Evolutionary conservation across 192 early-diverging fungal species (phyloP), one percentile per base, ranked within the genome.

Genomic region (Gigaspora rosea): DNA sequence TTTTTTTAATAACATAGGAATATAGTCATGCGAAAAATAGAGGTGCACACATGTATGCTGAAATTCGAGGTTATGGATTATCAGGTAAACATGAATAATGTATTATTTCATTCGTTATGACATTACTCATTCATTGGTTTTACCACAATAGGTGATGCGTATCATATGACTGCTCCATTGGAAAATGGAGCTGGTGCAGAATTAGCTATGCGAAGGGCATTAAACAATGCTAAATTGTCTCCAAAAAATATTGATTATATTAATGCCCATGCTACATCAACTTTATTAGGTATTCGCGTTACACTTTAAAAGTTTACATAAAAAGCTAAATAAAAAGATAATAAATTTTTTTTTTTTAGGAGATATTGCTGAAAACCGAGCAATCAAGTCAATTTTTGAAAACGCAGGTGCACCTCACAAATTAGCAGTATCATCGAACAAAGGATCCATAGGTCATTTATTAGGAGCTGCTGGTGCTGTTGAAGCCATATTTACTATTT

Each of bases 211-310:
- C 78, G 79, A 47, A 82, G 93, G 4, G 95, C 96, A 2, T 74
- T 98, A 47, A 83, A 86, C 50, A 76, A 82, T 12, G 92, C 92
- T 1, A 82, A 86, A 2, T 75, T 94, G 68, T 65, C 75, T 3
- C 84, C 91, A 0, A 80, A 80, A 13, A 90, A 91, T 62, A 83
- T 98, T 32, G 91, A 90, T 57, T 97, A 98, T 80, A 81, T 98
- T 20, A 98, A 98, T 83, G 95, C 95, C 0, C 97, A 98, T 80
- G 97, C 97, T 3, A 98, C 96, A 0, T 92, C 92, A 11, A 98
- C 97, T 5, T 82, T 88, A 49, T 80, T 91, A 73, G 92, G 90
- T 88, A 41, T 41, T 56, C 18, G 52, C 12, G 52, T 15, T 2
- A 4, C 0, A n/a, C 8, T 61, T 61, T 2, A 20, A 59, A 16